Evolutionary conservation across 208 protist genomes (phyloP).

Genomic region (Crithidia expoeki): DNA sequence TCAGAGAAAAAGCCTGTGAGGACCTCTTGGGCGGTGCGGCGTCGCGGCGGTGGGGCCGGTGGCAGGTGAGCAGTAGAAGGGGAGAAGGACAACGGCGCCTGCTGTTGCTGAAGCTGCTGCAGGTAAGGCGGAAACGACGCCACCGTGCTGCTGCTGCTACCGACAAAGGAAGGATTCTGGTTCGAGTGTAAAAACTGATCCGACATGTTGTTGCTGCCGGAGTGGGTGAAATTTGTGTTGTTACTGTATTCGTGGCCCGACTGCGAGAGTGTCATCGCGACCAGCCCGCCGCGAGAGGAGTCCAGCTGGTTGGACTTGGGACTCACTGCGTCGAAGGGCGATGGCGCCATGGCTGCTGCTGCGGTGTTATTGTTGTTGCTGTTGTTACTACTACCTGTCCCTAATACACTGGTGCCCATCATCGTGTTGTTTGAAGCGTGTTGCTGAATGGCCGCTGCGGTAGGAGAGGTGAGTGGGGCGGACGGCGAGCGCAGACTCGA

Average conservation of each 20-base stretch:
- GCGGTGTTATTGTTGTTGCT: background rate
- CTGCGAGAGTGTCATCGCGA: background rate
- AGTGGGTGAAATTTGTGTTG: background rate
- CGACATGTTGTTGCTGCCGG: background rate
- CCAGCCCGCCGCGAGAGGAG: background rate
- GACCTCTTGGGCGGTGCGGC: conserved; percentile 21
- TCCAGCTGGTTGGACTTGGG: background rate
- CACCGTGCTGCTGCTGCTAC: background rate
- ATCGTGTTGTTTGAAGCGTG: background rate
- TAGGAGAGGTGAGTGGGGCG: conserved; percentile 15
- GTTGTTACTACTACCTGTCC: background rate
- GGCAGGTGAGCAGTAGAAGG: background rate
- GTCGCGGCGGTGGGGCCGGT: conserved; percentile 4
- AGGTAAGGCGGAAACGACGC: background rate
- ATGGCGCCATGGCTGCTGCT: background rate
- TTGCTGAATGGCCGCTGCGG: background rate
- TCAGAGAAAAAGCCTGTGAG: conserved; percentile 29
- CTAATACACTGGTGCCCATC: background rate
- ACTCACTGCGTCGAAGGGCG: background rate
- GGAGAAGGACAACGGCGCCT: background rate
- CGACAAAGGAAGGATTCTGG: background rate
- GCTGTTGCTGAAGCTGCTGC: conserved; percentile 6
- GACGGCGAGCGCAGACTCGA: conserved; percentile 19
- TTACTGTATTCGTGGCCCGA: background rate
- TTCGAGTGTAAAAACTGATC: background rate